These are phyloP conservation scores for Fusarium burgessii DNA, from an alignment of 2,329 filamentous ascomycete species.

Conservation along the genomic window DNA sequence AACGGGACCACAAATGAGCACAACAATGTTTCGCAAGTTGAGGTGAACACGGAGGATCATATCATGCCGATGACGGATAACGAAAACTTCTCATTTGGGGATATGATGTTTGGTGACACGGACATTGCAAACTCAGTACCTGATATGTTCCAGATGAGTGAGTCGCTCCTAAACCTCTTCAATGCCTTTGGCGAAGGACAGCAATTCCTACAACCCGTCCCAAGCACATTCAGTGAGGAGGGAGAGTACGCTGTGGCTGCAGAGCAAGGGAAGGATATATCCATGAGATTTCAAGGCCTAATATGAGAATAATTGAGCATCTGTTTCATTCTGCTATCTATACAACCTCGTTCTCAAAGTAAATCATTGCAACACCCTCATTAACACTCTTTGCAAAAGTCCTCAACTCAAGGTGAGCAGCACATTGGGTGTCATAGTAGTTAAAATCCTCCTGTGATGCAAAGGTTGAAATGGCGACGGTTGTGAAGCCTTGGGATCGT, in stretches of 20 bases:
- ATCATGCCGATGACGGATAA: not conserved
- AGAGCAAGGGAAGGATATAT: slow-evolving; percentile 47
- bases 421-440: slow-evolving; percentile 67
- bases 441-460: slow-evolving; percentile 68
- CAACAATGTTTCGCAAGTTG: not conserved
- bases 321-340: not conserved
- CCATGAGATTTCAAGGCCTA: slow-evolving; percentile 50
- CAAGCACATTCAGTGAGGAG: slow-evolving; percentile 19
- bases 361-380: slow-evolving; percentile 63
- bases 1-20: accelerated
- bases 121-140: slow-evolving; percentile 41
- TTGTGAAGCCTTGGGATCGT: slow-evolving; percentile 68
- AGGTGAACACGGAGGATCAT: not conserved
- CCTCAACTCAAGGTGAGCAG: slow-evolving; percentile 50
- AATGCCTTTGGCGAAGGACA: slow-evolving; percentile 51
- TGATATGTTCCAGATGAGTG: slow-evolving; percentile 51
- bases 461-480: slow-evolving; percentile 68
- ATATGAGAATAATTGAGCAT: slow-evolving; percentile 29
- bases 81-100: slow-evolving; percentile 6
- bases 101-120: slow-evolving; percentile 28
- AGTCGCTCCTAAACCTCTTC: slow-evolving; percentile 52
- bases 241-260: slow-evolving; percentile 15
- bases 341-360: slow-evolving; percentile 52
- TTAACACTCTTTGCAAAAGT: slow-evolving; percentile 49
- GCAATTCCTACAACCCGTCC: slow-evolving; percentile 33